phyloP scores from a whole-genome alignment of 257 asterid genomes.

The Solanum lycopersicoides region DNA sequence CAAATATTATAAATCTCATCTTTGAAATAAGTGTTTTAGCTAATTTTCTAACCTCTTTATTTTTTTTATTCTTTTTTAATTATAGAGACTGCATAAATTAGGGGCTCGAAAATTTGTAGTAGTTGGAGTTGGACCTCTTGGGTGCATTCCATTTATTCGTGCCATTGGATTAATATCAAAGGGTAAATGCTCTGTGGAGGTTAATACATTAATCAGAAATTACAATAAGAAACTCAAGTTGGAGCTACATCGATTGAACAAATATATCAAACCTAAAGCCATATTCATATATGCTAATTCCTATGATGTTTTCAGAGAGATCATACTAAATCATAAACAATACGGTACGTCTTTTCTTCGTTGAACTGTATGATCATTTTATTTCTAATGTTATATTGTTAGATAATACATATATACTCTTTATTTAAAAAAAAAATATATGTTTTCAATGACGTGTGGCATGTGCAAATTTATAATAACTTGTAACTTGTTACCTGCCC shows the following conservation, averaged over 20 bases:
- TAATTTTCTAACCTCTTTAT: neutral
- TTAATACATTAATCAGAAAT: constrained; percentile 19
- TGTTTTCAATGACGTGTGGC: neutral
- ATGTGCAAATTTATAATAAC: no score
- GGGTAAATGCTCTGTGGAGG: constrained; percentile 24
- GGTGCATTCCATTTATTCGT: constrained; percentile 45
- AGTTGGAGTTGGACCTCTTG: constrained; percentile 43
- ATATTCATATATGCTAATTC: constrained; percentile 35
- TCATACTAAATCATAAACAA: constrained; percentile 10
- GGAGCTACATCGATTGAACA: constrained; percentile 17
- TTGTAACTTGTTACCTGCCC: neutral
- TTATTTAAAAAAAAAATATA: neutral
- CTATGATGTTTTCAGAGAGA: constrained; percentile 26
- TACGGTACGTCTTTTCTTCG: constrained; percentile 11
- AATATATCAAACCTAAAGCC: constrained; percentile 11
- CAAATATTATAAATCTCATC: neutral
- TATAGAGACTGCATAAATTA: constrained; percentile 21
- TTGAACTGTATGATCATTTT: neutral
- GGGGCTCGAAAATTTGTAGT: constrained; percentile 46
- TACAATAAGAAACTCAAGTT: constrained; percentile 28
- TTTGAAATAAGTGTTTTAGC: neutral
- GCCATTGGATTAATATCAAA: constrained; percentile 22
- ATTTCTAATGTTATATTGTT: neutral
- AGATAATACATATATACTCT: neutral
- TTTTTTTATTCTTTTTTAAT: neutral